These are phyloP conservation scores for Kwoniella shivajii DNA, from an alignment of 1,284 basidiomycete genomes.

Conservation along the genomic window DNA sequence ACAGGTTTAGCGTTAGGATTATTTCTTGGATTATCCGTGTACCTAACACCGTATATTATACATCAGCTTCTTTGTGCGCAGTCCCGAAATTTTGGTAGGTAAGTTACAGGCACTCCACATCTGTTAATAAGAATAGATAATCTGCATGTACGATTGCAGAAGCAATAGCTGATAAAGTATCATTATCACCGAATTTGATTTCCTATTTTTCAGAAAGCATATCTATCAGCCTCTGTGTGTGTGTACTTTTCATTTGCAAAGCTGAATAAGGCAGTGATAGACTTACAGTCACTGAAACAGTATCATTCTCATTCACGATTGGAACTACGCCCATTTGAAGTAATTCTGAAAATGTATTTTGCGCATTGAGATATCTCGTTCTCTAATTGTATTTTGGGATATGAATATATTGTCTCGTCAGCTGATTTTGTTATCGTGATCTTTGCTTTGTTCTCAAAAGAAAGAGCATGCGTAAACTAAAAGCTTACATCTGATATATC, in stretches of 20 bases:
- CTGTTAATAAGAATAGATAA: constrained; percentile 93
- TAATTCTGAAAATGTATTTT: constrained; percentile 87
- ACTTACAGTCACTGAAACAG: constrained; percentile 87
- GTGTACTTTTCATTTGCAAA: not conserved
- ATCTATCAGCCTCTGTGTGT: not conserved
- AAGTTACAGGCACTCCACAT: constrained; percentile 79
- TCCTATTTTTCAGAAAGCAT: constrained; percentile 61
- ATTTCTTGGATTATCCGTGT: constrained; percentile 91
- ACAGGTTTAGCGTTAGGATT: constrained; percentile 81
- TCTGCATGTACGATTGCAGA: constrained; percentile 97
- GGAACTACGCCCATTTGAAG: constrained; percentile 85
- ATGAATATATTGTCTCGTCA: not conserved
- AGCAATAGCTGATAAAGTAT: constrained; percentile 95
- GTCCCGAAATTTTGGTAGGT: not conserved
- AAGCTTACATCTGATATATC: constrained; percentile 91
- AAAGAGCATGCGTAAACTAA: too few relatives aligned
- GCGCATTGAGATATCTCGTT: constrained; percentile 89
- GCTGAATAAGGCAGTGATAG: not conserved
- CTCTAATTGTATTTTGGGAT: constrained; percentile 59
- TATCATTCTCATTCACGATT: constrained; percentile 98
- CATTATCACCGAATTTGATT: constrained; percentile 99
- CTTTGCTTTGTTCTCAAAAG: too few relatives aligned
- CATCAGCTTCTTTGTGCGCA: not conserved
- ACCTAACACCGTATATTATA: constrained; percentile 51
- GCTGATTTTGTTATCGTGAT: too few relatives aligned